Evolutionary conservation across 768 basidiomycete genomes (phyloP).

Genomic region (Dacryopinax spathularia): DNA sequence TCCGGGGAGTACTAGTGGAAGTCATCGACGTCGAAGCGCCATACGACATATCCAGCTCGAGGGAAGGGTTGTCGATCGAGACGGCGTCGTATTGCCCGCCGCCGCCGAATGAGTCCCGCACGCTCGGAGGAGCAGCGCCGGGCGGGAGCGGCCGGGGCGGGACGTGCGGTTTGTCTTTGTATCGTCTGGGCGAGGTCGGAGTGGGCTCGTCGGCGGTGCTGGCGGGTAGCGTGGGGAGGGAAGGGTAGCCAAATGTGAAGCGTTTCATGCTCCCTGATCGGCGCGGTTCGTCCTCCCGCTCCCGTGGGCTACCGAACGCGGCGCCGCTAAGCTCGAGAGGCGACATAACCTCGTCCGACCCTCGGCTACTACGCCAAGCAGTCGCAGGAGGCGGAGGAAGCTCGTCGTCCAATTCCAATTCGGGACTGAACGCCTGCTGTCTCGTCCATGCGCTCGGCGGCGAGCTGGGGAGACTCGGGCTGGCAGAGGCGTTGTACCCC

Average conservation of each 20-base stretch:
- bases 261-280: neutral
- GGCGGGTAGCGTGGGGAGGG: no score
- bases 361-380: neutral
- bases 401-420: neutral
- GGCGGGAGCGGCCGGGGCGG: neutral
- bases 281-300: neutral
- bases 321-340: neutral
- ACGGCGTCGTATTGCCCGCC: neutral
- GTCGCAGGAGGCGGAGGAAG: neutral
- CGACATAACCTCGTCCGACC: neutral
- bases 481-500: neutral
- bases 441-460: neutral
- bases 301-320: neutral
- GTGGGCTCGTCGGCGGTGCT: neutral
- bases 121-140: neutral
- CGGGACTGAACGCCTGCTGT: neutral
- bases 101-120: neutral
- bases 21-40: neutral
- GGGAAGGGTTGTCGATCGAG: neutral
- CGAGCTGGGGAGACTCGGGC: no score
- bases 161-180: neutral
- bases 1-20: neutral
- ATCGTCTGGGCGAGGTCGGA: neutral
- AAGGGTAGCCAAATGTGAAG: neutral
- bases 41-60: neutral